phyloP scores from a whole-genome alignment of 1,284 basidiomycete genomes.

The Anthracocystis panici-leucophaei region DNA sequence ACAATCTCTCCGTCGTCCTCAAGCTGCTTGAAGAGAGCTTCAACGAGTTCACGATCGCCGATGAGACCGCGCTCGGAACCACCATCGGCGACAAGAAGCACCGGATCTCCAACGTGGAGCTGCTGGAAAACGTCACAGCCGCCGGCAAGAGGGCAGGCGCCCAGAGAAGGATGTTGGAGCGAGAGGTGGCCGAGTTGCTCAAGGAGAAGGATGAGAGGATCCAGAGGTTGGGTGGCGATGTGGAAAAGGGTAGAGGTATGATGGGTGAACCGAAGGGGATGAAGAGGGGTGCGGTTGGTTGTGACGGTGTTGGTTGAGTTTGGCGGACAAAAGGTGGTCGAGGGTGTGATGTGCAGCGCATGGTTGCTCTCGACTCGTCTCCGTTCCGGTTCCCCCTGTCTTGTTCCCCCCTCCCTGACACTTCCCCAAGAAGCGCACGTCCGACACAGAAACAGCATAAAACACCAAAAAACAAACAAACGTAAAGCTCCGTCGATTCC shows the following conservation, averaged over 20 bases:
- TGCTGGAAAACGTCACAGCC: constrained; percentile 43
- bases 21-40: constrained; percentile 57
- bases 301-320: constrained; percentile 60
- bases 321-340: background rate
- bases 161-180: constrained; percentile 50
- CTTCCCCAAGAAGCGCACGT: constrained; percentile 8
- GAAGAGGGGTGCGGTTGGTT: constrained; percentile 57
- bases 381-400: background rate
- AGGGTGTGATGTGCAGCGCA: background rate
- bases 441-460: background rate
- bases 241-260: constrained; percentile 53
- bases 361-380: background rate
- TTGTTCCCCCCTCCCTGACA: background rate
- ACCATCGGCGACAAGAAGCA: constrained; percentile 6
- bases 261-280: constrained; percentile 34
- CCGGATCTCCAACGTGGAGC: constrained; percentile 32
- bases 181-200: constrained; percentile 54
- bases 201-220: constrained; percentile 53
- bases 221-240: constrained; percentile 34
- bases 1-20: constrained; percentile 60
- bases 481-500: background rate
- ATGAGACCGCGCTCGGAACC: constrained; percentile 24
- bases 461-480: constrained; percentile 7
- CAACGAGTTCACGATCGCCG: constrained; percentile 29
- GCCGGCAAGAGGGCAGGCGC: constrained; percentile 53